Conservation (phyloP, 768 basidiomycete genomes). For the Neoboletus brunneissimus region DNA sequence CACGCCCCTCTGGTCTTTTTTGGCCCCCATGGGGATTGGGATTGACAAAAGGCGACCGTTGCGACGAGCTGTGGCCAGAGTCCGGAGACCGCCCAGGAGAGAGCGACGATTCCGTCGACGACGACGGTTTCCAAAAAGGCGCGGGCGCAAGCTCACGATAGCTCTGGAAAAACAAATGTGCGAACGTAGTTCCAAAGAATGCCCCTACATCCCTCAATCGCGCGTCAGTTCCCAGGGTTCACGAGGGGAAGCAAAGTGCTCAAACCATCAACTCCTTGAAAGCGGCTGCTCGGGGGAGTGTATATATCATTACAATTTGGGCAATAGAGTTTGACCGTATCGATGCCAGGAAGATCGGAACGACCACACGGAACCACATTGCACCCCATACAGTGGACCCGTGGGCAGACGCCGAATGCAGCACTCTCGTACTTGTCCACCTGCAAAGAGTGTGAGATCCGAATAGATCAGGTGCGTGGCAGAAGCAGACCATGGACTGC, state of each 20-base stretch:
- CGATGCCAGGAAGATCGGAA: constrained; percentile 91
- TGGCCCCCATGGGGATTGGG: constrained; percentile 89
- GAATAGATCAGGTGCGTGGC: constrained; percentile 11
- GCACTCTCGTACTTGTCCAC: constrained; percentile 93
- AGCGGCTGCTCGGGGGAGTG: constrained; percentile 90
- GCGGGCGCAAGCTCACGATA: constrained; percentile 94
- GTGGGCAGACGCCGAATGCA: constrained; percentile 91
- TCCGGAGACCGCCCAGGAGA: constrained; percentile 58
- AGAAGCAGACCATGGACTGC: constrained; percentile 78
- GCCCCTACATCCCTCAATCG: constrained; percentile 60
- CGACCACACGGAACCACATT: constrained; percentile 94
- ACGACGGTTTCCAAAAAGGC: constrained; percentile 81
- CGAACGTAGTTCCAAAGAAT: constrained; percentile 99
- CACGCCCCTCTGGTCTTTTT: constrained; percentile 79
- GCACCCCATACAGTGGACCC: constrained; percentile 87
- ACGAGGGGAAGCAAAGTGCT: constrained; percentile 7
- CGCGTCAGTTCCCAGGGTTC: constrained; percentile 10
- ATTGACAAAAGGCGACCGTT: constrained; percentile 67
- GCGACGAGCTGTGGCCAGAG: constrained; percentile 46
- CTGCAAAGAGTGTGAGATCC: constrained; percentile 40
- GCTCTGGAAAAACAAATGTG: constrained; percentile 96
- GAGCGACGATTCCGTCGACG: constrained; percentile 47
- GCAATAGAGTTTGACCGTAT: constrained; percentile 97
- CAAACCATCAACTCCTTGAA: constrained; percentile 91
- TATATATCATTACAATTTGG: constrained; percentile 98